These are phyloP conservation scores for Neurospora sp. DNA, from an alignment of 495 filamentous ascomycete species.

Conservation along the genomic window DNA sequence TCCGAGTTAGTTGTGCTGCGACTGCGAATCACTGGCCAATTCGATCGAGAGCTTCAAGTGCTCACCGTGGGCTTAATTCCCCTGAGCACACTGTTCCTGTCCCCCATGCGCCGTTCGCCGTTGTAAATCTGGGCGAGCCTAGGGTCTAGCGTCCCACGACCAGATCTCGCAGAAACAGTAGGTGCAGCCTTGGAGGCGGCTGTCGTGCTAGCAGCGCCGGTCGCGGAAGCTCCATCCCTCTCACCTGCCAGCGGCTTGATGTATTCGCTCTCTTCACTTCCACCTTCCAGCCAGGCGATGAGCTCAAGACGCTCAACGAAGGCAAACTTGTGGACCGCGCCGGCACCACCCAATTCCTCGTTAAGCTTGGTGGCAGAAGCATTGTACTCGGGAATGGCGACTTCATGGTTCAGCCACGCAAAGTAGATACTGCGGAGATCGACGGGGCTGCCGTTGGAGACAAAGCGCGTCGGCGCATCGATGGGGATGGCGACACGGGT, in stretches of 20 bases:
- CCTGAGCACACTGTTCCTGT: constrained; percentile 77
- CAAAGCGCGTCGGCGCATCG: constrained; percentile 72
- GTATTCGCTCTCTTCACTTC: constrained; percentile 79
- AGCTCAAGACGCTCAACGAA: constrained; percentile 87
- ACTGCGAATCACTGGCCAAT: not conserved
- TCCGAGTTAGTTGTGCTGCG: not conserved
- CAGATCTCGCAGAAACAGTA: constrained; percentile 38
- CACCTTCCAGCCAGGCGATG: constrained; percentile 83
- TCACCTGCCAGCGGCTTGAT: constrained; percentile 73
- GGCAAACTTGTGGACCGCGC: constrained; percentile 66
- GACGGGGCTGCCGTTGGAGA: constrained; percentile 53
- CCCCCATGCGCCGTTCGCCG: constrained; percentile 81
- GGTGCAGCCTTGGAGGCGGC: constrained; percentile 43
- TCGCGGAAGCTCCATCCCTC: constrained; percentile 37
- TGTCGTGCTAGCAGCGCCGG: constrained; percentile 31
- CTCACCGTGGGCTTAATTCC: constrained; percentile 86
- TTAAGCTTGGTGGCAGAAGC: constrained; percentile 70
- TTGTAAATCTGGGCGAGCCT: constrained; percentile 80
- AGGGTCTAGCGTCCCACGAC: constrained; percentile 60
- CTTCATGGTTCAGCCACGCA: constrained; percentile 85
- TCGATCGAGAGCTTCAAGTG: not conserved
- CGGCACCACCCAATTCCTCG: constrained; percentile 56
- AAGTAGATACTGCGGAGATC: constrained; percentile 93
- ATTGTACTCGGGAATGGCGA: constrained; percentile 81
- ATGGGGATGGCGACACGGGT: constrained; percentile 59